Conservation (phyloP, 225 moss, liverwort and hornwort genomes). For the Takakia lepidozioides region DNA sequence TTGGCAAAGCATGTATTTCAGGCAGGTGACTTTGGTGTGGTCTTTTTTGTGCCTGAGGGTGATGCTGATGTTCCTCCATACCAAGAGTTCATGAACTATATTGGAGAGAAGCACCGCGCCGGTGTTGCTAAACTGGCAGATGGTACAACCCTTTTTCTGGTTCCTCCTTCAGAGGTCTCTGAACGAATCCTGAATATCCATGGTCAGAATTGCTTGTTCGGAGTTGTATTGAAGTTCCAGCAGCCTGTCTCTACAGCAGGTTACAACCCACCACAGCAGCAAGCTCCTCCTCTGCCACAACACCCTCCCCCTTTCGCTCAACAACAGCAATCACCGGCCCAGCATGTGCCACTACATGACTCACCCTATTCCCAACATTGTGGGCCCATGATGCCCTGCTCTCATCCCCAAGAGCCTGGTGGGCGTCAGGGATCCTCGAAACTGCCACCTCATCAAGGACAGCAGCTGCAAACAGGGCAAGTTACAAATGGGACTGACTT, state of each 20-base stretch:
- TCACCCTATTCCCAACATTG: conserved; percentile 12
- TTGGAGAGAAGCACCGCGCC: conserved; percentile 55
- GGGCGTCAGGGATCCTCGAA: background rate
- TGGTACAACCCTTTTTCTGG: conserved; percentile 53
- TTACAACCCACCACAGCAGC: conserved; percentile 17
- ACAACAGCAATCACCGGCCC: background rate
- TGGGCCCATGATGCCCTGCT: conserved; percentile 1
- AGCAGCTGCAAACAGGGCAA: conserved; percentile 1
- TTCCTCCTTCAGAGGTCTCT: conserved; percentile 54
- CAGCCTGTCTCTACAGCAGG: conserved; percentile 1
- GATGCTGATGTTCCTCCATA: conserved; percentile 59
- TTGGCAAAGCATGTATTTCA: conserved; percentile 62
- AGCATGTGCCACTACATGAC: too few species aligned
- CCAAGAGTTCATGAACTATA: conserved; percentile 55
- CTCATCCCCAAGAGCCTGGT: conserved; percentile 3
- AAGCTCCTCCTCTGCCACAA: conserved; percentile 12
- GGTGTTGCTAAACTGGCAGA: conserved; percentile 53
- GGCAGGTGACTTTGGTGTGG: conserved; percentile 52
- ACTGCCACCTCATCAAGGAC: background rate
- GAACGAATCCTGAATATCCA: conserved; percentile 49
- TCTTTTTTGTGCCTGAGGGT: conserved; percentile 50
- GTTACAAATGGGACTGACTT: conserved; percentile 3
- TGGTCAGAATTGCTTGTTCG: conserved; percentile 49
- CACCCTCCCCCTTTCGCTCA: conserved; percentile 16
- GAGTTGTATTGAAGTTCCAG: conserved; percentile 40